Evolutionary conservation across 2,329 filamentous ascomycete genomes (phyloP), one percentile per base, ranked within the genome.

Genomic region (Emergomyces africanus): DNA sequence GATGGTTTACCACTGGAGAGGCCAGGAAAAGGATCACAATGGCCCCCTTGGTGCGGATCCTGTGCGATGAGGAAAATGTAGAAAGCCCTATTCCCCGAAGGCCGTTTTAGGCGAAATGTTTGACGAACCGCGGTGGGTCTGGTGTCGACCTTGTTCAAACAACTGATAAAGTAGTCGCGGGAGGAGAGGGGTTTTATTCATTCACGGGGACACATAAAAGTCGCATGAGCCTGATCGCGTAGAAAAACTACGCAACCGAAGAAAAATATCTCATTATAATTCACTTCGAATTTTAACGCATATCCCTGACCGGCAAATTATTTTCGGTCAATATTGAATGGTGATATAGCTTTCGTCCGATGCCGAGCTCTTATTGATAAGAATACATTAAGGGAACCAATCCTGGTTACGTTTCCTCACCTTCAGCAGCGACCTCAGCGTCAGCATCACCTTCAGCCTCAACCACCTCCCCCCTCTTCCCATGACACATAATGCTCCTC

Each of bases 1-100:
- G n/a, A n/a, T n/a, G n/a, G n/a, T n/a, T n/a, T n/a, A n/a, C n/a
- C 15, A 2, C 12, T 25, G 44, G 44, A 12, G 42, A 46, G 20
- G 64, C 64, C 3, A 59, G 65, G 51, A 56, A 57, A 1, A 56
- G 62, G 3, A 58, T 61, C 1, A 61, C 63, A 28, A 50, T 50
- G 15, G 46, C 64, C 41, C 57, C 65, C 15, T 42, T 57, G 18
- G n/a, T 25, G 18, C 1, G 12, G 12, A 28, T 28, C 12, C 14
- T 30, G 15, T 6, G 28, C 28, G 6, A n/a, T n/a, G n/a, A n/a
- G n/a, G n/a, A n/a, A n/a, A n/a, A n/a, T 6, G 28, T 5, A 14
- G 28, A n/a, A 33, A 3, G 12, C 20, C 20, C 2, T 5, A 46
- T 25, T 23, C 20, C 2, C 25, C 3, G 15, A 46, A 1, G n/a